Evolutionary conservation across 306 rosid genomes (phyloP), one percentile per base, ranked within the genome.

Genomic region (Corylus avellana): DNA sequence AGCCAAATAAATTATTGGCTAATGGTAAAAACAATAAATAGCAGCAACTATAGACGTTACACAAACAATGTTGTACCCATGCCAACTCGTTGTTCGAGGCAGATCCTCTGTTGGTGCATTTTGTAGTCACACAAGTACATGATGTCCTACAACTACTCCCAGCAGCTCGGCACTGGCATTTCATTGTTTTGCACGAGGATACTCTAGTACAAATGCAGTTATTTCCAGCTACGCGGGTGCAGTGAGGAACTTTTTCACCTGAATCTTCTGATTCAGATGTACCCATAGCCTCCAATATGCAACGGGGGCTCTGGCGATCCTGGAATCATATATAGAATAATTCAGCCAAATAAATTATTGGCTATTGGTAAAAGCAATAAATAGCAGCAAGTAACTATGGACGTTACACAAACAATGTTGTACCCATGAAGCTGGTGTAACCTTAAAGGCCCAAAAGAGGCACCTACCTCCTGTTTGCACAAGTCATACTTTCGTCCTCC

Each of bases 241-340:
- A 22, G 22, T 22, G 22, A 22, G 22, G 22, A 22, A 22, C 22
- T 22, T 22, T 22, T 7, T 54, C 14, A 47, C 80, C 90, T 22
- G 25, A 22, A 39, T 80, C 77, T 50, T 93, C 93, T 5, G 97
- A 86, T 29, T 89, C 97, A 39, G 94, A 89, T 50, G 77, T 88
- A 77, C 90, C 94, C 97, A 94, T 94, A 82, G 90, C 98, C 83
- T 92, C 98, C 39, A 72, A 67, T 69, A 83, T 55, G 44, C 83
- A 18, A 66, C 87, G 48, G 53, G 97, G 91, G 50, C 49, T 83
- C 42, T 89, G 86, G 68, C 73, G 54, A 73, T 91, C 97, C 98
- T 94, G 27, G n/a, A 79, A 78, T 66, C 76, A 75, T 14, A 57
- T 22, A 59, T 48, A 16, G 70, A 70, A 70, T 35, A 22, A n/a